These are phyloP conservation scores for Blattamonas nauphoetae DNA, from an alignment of 78 protist species.

Conservation along the genomic window DNA sequence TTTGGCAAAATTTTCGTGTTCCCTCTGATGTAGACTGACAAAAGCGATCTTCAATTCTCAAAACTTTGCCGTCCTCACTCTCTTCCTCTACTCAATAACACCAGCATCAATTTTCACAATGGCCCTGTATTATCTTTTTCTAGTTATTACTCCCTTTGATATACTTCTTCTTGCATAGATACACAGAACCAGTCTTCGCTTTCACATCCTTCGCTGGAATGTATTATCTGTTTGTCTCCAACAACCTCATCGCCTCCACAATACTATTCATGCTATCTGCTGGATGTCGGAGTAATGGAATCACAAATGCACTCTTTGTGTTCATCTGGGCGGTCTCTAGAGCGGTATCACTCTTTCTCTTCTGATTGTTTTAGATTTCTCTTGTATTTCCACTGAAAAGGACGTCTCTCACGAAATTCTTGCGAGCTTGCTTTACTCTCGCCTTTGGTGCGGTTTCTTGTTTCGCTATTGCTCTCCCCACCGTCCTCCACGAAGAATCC, in stretches of 20 bases:
- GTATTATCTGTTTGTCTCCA: neutral
- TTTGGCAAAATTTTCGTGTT: neutral
- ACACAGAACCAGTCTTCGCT: neutral
- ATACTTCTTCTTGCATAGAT: neutral
- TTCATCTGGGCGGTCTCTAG: neutral
- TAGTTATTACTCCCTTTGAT: neutral
- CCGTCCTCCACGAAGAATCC: neutral
- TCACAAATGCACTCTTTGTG: neutral
- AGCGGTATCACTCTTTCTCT: neutral
- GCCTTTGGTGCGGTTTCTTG: neutral
- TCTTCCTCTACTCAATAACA: neutral
- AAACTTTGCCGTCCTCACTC: neutral
- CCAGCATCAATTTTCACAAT: neutral
- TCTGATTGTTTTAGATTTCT: no score
- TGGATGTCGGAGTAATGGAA: neutral
- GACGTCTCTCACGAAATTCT: no score
- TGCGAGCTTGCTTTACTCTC: no score
- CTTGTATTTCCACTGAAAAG: no score
- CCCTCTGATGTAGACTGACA: neutral
- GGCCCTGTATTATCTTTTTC: neutral
- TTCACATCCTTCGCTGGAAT: neutral
- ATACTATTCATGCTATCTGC: neutral
- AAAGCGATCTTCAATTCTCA: neutral
- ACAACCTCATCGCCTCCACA: neutral
- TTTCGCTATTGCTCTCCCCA: no score